These are phyloP conservation scores for Amanita muscaria DNA, from an alignment of 768 basidiomycete genomes.

Conservation along the genomic window DNA sequence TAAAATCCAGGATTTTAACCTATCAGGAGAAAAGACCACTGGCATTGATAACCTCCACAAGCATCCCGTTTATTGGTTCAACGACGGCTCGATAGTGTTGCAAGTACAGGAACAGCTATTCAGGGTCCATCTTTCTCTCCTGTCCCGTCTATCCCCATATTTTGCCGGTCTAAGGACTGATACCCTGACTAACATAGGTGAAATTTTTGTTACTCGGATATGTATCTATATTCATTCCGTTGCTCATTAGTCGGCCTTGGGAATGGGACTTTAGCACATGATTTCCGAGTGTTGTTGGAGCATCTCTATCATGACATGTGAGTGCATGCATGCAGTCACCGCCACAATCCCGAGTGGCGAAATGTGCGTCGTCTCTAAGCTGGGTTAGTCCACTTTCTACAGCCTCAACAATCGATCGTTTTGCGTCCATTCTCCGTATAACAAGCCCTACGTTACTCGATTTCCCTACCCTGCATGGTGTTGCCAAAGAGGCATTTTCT, in stretches of 20 bases:
- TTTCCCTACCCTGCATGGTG: conserved; percentile 42
- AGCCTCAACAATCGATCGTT: conserved; percentile 34
- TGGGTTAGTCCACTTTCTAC: conserved; percentile 35
- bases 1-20: neutral
- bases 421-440: conserved; percentile 49
- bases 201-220: neutral
- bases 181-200: neutral
- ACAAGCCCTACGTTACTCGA: conserved; percentile 48
- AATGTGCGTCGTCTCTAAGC: conserved; percentile 3
- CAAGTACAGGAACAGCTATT: conserved; percentile 36
- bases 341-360: too few species aligned
- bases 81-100: conserved; percentile 54
- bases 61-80: conserved; percentile 55
- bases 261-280: conserved; percentile 29
- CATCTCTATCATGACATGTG: conserved; percentile 64
- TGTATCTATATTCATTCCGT: conserved; percentile 9
- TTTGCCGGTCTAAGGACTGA: conserved; percentile 14
- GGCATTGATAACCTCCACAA: neutral
- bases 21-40: neutral
- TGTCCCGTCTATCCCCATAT: conserved; percentile 42
- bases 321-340: too few species aligned
- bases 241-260: conserved; percentile 26
- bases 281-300: conserved; percentile 49
- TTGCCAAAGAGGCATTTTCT: conserved; percentile 34
- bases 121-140: conserved; percentile 46